A percentile compares a stretch with the other conserved stretches of the same genome.
phyloP scores from a whole-genome alignment of 2,329 filamentous ascomycete species.

The Fusarium secorum region DNA sequence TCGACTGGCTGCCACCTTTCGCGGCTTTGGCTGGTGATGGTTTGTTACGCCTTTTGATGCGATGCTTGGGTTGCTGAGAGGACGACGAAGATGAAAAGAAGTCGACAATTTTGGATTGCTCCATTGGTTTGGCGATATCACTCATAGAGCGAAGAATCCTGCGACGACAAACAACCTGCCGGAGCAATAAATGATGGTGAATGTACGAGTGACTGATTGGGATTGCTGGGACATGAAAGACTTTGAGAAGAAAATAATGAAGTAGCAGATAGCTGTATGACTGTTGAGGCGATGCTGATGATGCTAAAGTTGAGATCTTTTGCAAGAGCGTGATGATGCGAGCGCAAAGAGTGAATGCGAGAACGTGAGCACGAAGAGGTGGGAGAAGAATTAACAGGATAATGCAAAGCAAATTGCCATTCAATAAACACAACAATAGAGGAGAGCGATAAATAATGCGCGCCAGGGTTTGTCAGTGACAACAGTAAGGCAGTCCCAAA shows the following conservation, averaged over 20 bases:
- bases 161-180: not conserved
- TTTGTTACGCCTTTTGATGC: not conserved
- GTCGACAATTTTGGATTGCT: constrained; percentile 25
- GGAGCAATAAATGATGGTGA: not conserved
- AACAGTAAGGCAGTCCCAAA: not conserved
- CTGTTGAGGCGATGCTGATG: not conserved
- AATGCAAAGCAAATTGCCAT: not conserved
- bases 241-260: not conserved
- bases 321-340: not conserved
- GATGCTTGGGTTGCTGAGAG: not conserved
- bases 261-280: not conserved
- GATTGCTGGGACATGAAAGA: not conserved
- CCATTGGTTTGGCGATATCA: constrained; percentile 4
- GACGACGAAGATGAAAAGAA: constrained; percentile 16
- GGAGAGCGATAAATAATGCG: not conserved
- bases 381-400: not conserved
- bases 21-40: not conserved
- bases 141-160: not conserved
- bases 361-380: not conserved
- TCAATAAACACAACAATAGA: not conserved
- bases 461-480: not conserved
- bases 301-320: not conserved
- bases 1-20: not conserved
- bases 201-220: not conserved
- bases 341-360: not conserved